Evolutionary conservation across 1,139 yeast species (phyloP).

Genomic region (Kurtzmaniella quercitrusa): DNA sequence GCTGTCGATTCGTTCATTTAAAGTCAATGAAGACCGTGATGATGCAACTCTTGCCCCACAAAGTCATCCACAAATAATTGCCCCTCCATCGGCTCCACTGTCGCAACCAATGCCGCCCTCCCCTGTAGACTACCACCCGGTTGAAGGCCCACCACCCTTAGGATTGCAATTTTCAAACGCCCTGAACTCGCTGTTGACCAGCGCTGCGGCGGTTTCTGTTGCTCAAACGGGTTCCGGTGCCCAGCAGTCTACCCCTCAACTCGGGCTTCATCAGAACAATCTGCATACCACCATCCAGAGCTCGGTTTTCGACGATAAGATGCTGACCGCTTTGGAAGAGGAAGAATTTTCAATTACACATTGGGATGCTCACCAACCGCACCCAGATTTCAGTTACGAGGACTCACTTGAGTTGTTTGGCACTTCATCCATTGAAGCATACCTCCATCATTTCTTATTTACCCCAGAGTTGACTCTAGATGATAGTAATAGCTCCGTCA

Average conservation of each 20-base stretch:
- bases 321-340: slow-evolving; percentile 1
- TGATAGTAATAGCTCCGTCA: slow-evolving; percentile 25
- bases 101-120: background rate
- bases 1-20: slow-evolving; percentile 43
- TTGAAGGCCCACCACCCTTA: background rate
- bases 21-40: slow-evolving; percentile 11
- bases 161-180: background rate
- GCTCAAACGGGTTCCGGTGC: background rate
- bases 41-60: slow-evolving; percentile 11
- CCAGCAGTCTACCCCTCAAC: background rate
- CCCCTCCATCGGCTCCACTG: background rate
- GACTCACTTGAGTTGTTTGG: background rate
- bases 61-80: background rate
- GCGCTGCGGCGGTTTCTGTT: background rate
- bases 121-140: background rate
- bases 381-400: slow-evolving; percentile 1
- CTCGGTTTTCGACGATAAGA: background rate
- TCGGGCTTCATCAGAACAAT: background rate
- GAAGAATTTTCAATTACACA: background rate
- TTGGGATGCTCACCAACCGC: background rate
- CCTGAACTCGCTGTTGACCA: background rate
- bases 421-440: background rate
- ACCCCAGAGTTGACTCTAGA: slow-evolving; percentile 12
- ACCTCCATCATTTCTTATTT: background rate
- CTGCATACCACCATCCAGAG: slow-evolving; percentile 3